These are phyloP conservation scores for Gremmenia infestans DNA, from an alignment of 2,329 filamentous ascomycete species.

Conservation along the genomic window DNA sequence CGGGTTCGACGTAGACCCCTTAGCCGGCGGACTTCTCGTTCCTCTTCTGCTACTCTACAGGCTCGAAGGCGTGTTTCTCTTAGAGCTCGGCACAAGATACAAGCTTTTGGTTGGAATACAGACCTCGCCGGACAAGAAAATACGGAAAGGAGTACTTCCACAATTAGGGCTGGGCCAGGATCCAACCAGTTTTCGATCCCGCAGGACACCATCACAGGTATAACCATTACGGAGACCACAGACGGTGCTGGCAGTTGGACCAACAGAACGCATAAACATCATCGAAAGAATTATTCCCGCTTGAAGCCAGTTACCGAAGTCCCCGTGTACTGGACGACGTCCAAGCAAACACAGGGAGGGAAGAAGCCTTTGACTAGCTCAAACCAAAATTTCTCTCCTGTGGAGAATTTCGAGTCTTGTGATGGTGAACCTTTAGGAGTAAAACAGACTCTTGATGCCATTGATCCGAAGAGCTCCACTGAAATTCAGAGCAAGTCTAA, in stretches of 20 bases:
- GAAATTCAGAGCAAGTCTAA: background rate
- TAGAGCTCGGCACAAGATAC: conserved; percentile 18
- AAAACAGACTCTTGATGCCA: conserved; percentile 18
- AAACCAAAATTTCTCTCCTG: background rate
- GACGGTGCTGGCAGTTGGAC: conserved; percentile 19
- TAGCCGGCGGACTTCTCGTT: conserved; percentile 9
- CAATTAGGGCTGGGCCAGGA: background rate
- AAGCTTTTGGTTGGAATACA: conserved; percentile 22
- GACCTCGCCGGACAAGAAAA: background rate
- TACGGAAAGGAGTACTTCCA: background rate
- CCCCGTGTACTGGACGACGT: conserved; percentile 17
- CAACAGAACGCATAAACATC: conserved; percentile 4
- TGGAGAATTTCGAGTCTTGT: background rate
- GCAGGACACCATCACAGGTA: background rate
- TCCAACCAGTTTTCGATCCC: background rate
- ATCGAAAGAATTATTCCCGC: conserved; percentile 11
- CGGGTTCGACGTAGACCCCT: conserved; percentile 2
- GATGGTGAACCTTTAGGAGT: background rate
- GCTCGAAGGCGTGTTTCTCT: conserved; percentile 15
- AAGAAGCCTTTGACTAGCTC: background rate
- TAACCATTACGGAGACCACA: conserved; percentile 1
- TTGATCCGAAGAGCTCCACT: conserved; percentile 10
- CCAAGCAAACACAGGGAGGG: conserved; percentile 1
- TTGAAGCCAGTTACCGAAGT: conserved; percentile 22
- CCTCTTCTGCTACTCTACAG: conserved; percentile 8